These are phyloP conservation scores for Trichoderma sp. DNA, from an alignment of 2,329 filamentous ascomycete species.

Conservation along the genomic window DNA sequence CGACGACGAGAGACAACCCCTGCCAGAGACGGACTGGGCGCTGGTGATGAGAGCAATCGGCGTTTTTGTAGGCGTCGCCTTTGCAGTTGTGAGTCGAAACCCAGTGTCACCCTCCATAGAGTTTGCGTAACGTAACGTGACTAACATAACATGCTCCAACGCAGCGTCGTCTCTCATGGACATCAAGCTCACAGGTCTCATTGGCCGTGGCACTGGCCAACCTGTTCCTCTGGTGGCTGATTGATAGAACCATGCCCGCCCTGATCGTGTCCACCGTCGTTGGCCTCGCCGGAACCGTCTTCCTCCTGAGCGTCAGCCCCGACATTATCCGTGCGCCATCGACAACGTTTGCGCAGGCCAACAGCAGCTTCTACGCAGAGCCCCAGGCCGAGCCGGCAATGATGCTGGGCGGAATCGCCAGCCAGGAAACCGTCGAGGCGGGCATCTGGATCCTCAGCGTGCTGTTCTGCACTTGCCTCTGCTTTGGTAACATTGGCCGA, in stretches of 20 bases:
- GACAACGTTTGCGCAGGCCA: constrained; percentile 36
- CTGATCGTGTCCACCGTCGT: constrained; percentile 76
- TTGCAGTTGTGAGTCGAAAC: constrained; percentile 69
- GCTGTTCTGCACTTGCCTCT: constrained; percentile 90
- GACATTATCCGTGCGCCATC: constrained; percentile 72
- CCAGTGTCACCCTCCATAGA: not conserved
- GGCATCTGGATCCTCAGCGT: constrained; percentile 91
- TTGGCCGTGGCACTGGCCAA: constrained; percentile 87
- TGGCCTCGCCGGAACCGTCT: constrained; percentile 68
- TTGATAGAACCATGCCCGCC: constrained; percentile 84
- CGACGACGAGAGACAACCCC: constrained; percentile 30
- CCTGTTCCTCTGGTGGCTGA: constrained; percentile 91
- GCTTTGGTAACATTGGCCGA: constrained; percentile 93
- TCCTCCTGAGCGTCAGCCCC: constrained; percentile 73
- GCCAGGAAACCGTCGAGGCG: constrained; percentile 64
- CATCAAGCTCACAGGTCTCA: constrained; percentile 90
- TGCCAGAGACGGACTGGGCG: constrained; percentile 68
- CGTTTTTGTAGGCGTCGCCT: constrained; percentile 60
- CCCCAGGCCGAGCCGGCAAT: constrained; percentile 21
- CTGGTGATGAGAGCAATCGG: constrained; percentile 56
- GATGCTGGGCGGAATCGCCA: constrained; percentile 52
- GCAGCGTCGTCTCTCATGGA: constrained; percentile 86
- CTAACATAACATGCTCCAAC: constrained; percentile 19
- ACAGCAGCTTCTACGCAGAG: constrained; percentile 18
- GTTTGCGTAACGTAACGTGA: not conserved